Evolutionary conservation across 768 basidiomycete species (phyloP).

Genomic region (Postia placenta): DNA sequence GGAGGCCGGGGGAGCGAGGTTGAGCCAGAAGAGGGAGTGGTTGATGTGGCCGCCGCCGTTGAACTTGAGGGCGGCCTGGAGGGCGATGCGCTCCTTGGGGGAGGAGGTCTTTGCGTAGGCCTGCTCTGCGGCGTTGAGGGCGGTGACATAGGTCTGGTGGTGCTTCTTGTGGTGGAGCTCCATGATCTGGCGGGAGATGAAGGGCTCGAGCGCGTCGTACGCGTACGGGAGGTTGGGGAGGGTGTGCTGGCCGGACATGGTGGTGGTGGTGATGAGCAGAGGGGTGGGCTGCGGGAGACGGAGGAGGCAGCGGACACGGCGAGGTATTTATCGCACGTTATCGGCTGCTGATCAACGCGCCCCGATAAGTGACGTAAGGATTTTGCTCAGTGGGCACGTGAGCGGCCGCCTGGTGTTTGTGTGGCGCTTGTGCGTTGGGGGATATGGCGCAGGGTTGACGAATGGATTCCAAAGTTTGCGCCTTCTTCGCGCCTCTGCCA

Average conservation of each 20-base stretch:
- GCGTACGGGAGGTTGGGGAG: slow-evolving; percentile 72
- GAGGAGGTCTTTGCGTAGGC: slow-evolving; percentile 60
- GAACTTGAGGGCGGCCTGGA: slow-evolving; percentile 91
- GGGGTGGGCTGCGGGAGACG: not conserved
- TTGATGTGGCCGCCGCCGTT: slow-evolving; percentile 97
- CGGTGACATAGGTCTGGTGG: slow-evolving; percentile 92
- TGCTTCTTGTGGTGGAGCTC: slow-evolving; percentile 92
- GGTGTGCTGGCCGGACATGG: slow-evolving; percentile 34
- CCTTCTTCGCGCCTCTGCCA: no score
- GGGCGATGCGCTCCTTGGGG: slow-evolving; percentile 77
- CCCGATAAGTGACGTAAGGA: not conserved
- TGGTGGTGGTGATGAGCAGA: not conserved
- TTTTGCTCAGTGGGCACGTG: not conserved
- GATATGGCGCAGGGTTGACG: no score
- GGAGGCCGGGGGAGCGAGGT: slow-evolving; percentile 62
- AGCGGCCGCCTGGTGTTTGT: slow-evolving; percentile 1
- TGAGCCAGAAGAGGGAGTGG: slow-evolving; percentile 96
- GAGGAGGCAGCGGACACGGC: not conserved
- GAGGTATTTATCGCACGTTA: not conserved
- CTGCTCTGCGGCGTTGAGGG: slow-evolving; percentile 84
- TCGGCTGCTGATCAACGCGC: not conserved
- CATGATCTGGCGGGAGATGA: slow-evolving; percentile 91
- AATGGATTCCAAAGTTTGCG: no score
- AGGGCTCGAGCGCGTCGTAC: slow-evolving; percentile 92
- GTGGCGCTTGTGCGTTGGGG: no score